Evolutionary conservation across 2,329 filamentous ascomycete genomes (phyloP), one percentile per base, ranked within the genome.

Genomic region (Thermothelomyces thermophilus): DNA sequence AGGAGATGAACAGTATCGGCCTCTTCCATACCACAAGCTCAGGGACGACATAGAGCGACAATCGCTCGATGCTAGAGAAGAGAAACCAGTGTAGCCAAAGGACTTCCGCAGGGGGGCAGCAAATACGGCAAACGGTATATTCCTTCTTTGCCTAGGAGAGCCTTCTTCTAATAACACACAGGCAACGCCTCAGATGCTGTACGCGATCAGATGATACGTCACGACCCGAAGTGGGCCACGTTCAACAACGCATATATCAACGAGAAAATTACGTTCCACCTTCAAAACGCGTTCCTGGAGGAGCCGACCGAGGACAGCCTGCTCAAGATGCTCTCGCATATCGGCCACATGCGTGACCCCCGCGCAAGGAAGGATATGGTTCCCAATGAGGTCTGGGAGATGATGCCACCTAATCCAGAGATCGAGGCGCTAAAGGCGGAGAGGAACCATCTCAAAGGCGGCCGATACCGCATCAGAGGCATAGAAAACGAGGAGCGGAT

Each of bases 171-270:
- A 52, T 10, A 42, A 16, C 8, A 5, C 17, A 7, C 41, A 65
- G 60, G 62, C 34, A 55, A 63, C 4, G 54, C 58, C 19, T 43
- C 56, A 1, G 57, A 65, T 55, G 50, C 30, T 8, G 31, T 51
- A 11, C 31, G 31, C 31, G 53, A 66, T 53, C 48, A 66, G 49
- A 62, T 65, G 26, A 62, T 66, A 51, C 59, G 55, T 19, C 50
- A 66, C 49, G 46, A 65, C 37, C 62, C 61, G 46, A 46, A 50
- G 30, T 66, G 56, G 40, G 44, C 41, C 1, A 66, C 56, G 3
- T 66, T 66, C 22, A 54, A 62, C 19, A 56, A 47, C 40, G 52
- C 50, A 7, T 66, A 65, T 47, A 55, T 65, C 4, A 64, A 64
- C 34, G 34, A 64, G 51, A 65, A 48, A 10, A 54, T 58, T 24